These are phyloP conservation scores for Zymoseptoria brevis DNA, from an alignment of 2,329 filamentous ascomycete genomes.

Conservation along the genomic window DNA sequence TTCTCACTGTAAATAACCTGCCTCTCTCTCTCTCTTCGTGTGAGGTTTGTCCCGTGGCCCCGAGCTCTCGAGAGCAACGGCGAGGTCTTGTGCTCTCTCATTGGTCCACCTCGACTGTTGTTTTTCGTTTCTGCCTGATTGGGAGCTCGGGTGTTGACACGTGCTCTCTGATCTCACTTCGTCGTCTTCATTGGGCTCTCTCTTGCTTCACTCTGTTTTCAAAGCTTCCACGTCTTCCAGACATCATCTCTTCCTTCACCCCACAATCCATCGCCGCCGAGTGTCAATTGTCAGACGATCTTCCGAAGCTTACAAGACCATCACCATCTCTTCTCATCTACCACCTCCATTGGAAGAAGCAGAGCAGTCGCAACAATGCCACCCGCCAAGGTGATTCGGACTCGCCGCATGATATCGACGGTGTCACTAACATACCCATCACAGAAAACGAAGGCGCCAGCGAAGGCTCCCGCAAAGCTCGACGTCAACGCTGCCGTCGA, in stretches of 20 bases:
- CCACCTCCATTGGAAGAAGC: not conserved
- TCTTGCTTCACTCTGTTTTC: not conserved
- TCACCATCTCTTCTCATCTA: not conserved
- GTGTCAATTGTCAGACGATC: not conserved
- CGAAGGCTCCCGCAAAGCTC: slow-evolving; percentile 4
- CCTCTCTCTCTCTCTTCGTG: too few relatives aligned
- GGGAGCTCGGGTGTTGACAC: not conserved
- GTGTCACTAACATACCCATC: not conserved
- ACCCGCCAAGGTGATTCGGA: slow-evolving; percentile 13
- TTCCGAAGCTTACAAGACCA: not conserved
- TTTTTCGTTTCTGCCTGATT: not conserved
- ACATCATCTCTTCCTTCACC: not conserved
- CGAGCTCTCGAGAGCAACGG: too few relatives aligned
- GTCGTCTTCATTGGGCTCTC: not conserved
- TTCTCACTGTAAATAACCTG: too few relatives aligned
- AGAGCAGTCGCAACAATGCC: slow-evolving; percentile 11
- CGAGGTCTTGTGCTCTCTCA: not conserved
- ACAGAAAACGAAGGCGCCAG: slow-evolving; percentile 1
- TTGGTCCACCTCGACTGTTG: not conserved
- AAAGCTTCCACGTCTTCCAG: not conserved
- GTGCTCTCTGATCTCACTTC: slow-evolving; percentile 1
- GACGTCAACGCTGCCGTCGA: not conserved
- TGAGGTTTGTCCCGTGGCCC: not conserved
- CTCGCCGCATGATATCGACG: not conserved
- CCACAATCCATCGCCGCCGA: too few relatives aligned